phyloP scores from a whole-genome alignment of 805 yeast genomes.

The Ogataea pignaliae region DNA sequence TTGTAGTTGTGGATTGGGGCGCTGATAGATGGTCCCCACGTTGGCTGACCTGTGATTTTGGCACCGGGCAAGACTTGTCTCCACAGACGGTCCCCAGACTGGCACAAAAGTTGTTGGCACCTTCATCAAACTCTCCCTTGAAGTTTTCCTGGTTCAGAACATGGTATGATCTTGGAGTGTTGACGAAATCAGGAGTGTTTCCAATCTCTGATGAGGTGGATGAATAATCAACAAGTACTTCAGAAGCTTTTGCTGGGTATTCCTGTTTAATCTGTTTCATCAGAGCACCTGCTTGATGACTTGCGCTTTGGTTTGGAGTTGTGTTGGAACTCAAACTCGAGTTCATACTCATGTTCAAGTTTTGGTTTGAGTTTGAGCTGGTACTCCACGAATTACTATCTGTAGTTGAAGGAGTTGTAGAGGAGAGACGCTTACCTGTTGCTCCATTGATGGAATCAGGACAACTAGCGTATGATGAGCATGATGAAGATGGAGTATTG shows the following conservation, averaged over 20 bases:
- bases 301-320: background rate
- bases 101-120: slow-evolving; percentile 70
- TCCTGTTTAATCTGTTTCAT: slow-evolving; percentile 1
- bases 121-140: slow-evolving; percentile 54
- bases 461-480: slow-evolving; percentile 4
- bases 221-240: background rate
- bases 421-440: background rate
- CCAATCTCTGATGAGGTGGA: background rate
- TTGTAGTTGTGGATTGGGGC: too few relatives aligned
- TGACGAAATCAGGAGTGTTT: background rate
- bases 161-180: slow-evolving; percentile 1
- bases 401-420: background rate
- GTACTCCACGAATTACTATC: background rate
- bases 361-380: background rate
- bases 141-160: slow-evolving; percentile 19
- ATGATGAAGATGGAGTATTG: slow-evolving; percentile 18
- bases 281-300: background rate
- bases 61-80: slow-evolving; percentile 61
- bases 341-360: background rate
- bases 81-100: slow-evolving; percentile 83
- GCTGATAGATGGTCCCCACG: too few relatives aligned
- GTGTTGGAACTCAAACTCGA: background rate
- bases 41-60: slow-evolving; percentile 30
- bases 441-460: background rate
- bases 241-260: background rate